Base-by-base conservation (phyloP, 2,329 filamentous ascomycete species). In the Alternaria sp. region DNA sequence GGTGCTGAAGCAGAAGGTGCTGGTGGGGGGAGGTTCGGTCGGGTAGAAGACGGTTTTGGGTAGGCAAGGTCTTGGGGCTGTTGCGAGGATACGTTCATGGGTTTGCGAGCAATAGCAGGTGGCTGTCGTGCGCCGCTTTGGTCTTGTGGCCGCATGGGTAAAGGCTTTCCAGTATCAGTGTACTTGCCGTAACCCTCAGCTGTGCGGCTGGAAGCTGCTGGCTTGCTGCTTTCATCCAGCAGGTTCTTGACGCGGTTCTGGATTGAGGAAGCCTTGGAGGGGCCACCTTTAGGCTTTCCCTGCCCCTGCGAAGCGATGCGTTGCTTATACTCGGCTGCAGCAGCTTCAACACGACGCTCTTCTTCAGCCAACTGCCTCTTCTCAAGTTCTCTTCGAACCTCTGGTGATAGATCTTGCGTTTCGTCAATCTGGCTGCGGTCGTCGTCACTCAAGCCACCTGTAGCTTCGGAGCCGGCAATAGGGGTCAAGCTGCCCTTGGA, bases 131-230 rank as follows among this genome's bases (percentile, higher is more conserved):
- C 50, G 6, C 57, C 62, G 23, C 29, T 58, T 45, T 72, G 71
- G 4, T 77, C 72, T 36, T 72, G 69, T 2, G 74, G 74, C 8
- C 73, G 60, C 17, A 62, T 40, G 2, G 73, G 75, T 2, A 77
- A 54, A 5, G 72, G 68, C 46, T 76, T 76, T 11, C 64, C 67
- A 0, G 67, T 69, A 24, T 73, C 90, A 21, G 93, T 93, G 75
- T 91, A 97, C 60, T 89, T 89, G 7, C 95, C 95, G 74, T 98
- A 98, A 0, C 94, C 94, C 63, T 93, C 89, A 0, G 93, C 93
- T 0, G 92, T 97, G 65, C 88, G 87, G 28, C 86, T 84, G 13
- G 80, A 79, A 1, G 84, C 74, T 0, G 83, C 79, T 5, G 86
- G 82, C 52, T 77, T 77, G 54, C 66, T 69, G 39, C 90, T 92